phyloP scores from a whole-genome alignment of 1,139 yeast genomes.

The Yamadazyma pseudoaaseri region DNA sequence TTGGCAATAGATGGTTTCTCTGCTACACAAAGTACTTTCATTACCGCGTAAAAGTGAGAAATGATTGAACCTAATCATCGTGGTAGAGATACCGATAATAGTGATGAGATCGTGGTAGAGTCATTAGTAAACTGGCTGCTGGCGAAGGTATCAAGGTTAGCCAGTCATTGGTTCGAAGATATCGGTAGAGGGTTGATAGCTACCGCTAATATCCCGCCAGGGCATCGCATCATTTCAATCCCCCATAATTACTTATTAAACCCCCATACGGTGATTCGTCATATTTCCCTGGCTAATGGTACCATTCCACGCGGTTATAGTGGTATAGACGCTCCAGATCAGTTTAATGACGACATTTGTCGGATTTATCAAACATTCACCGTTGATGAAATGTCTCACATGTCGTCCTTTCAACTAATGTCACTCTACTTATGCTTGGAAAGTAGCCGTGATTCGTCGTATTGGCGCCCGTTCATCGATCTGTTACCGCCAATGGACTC shows the following conservation, averaged over 20 bases:
- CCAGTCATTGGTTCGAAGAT: neutral
- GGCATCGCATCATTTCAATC: constrained; percentile 51
- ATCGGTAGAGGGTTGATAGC: constrained; percentile 70
- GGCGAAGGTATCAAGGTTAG: neutral
- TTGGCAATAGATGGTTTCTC: constrained; percentile 96
- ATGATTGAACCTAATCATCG: too few relatives aligned
- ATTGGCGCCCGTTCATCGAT: constrained; percentile 64
- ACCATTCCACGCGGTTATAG: constrained; percentile 21
- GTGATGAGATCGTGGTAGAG: neutral
- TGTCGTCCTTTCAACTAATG: constrained; percentile 50
- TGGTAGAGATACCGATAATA: neutral
- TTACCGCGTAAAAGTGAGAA: constrained; percentile 16
- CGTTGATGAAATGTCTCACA: constrained; percentile 25
- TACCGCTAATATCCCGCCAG: constrained; percentile 25
- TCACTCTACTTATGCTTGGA: constrained; percentile 51
- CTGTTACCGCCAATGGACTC: constrained; percentile 55
- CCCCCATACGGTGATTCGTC: constrained; percentile 50
- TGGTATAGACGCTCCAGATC: constrained; percentile 18
- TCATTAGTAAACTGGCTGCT: neutral
- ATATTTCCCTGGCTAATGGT: constrained; percentile 25
- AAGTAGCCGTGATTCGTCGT: constrained; percentile 39
- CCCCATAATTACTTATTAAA: constrained; percentile 63
- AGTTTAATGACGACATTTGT: constrained; percentile 21
- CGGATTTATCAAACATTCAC: constrained; percentile 31
- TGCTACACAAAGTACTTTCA: constrained; percentile 90